Evolutionary conservation across 148 eudicot genomes (phyloP).

Genomic region (Rhododendron ferrugineum): DNA sequence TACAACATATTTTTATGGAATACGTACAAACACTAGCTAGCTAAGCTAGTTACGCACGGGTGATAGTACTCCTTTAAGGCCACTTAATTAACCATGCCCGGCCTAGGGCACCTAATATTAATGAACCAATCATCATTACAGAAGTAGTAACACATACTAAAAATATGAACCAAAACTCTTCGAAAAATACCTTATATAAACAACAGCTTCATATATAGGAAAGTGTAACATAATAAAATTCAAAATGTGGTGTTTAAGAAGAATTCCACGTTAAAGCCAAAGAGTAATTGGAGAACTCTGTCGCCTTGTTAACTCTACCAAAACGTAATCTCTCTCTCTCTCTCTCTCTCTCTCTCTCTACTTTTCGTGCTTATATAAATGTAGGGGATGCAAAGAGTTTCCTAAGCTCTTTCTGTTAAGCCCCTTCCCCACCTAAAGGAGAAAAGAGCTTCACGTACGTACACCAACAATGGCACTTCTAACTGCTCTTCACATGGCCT

Average conservation of each 20-base stretch:
- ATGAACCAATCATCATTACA: too few species aligned
- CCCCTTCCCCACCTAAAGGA: not conserved
- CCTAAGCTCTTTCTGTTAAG: not conserved
- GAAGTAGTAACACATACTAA: not conserved
- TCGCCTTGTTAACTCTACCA: not conserved
- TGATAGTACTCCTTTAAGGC: not conserved
- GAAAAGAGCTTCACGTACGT: constrained; percentile 7
- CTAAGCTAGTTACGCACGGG: not conserved
- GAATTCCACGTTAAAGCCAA: not conserved
- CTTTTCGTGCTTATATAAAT: constrained; percentile 5
- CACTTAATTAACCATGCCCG: not conserved
- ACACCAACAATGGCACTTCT: constrained; percentile 33
- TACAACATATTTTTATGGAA: not conserved
- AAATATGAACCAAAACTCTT: not conserved
- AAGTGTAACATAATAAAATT: too few species aligned
- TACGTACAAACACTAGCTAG: not conserved
- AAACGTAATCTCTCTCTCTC: not conserved
- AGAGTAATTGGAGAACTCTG: not conserved
- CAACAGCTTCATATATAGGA: not conserved
- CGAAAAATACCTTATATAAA: not conserved
- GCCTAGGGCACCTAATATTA: not conserved
- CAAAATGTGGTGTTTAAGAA: not conserved
- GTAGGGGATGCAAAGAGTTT: not conserved
- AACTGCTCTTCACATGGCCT: constrained; percentile 26
- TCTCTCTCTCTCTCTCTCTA: not conserved